phyloP scores from a whole-genome alignment of 129 eudicot species.

The Pittosporum tobira region DNA sequence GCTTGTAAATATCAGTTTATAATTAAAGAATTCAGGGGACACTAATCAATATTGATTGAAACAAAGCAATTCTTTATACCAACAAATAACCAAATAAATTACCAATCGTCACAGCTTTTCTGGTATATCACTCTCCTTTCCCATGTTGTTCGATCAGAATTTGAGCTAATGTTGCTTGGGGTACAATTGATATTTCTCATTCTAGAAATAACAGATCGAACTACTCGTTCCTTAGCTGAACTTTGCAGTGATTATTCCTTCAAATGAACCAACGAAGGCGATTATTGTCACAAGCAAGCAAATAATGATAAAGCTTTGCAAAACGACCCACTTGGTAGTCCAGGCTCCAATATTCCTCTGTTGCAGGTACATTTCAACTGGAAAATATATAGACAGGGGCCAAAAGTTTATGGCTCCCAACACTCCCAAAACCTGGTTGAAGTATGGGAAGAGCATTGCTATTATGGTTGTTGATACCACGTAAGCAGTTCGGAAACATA shows the following conservation, averaged over 20 bases:
- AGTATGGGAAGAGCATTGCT: constrained; percentile 40
- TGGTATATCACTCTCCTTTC: too few species aligned
- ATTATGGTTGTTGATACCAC: constrained; percentile 23
- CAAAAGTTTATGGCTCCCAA: constrained; percentile 44
- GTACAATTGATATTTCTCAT: too few species aligned
- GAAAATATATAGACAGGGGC: constrained; percentile 46
- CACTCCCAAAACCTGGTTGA: constrained; percentile 40
- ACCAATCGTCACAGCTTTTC: too few species aligned
- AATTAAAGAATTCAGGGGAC: too few species aligned
- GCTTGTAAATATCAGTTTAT: too few species aligned
- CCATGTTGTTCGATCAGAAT: too few species aligned
- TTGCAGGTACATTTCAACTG: constrained; percentile 32
- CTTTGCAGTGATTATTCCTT: constrained; percentile 36
- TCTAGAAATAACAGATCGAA: too few species aligned
- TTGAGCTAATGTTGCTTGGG: too few species aligned
- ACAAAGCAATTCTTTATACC: too few species aligned
- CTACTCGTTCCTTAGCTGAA: constrained; percentile 16
- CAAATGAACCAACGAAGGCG: constrained; percentile 34
- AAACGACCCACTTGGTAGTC: constrained; percentile 34
- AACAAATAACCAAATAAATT: too few species aligned
- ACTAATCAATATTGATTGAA: too few species aligned
- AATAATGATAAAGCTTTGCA: constrained; percentile 19
- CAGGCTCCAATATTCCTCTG: constrained; percentile 32
- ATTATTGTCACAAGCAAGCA: constrained; percentile 26
- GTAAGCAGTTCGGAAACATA: constrained; percentile 35